phyloP scores from a whole-genome alignment of 208 protist genomes.

The Trichomonas gallinae region DNA sequence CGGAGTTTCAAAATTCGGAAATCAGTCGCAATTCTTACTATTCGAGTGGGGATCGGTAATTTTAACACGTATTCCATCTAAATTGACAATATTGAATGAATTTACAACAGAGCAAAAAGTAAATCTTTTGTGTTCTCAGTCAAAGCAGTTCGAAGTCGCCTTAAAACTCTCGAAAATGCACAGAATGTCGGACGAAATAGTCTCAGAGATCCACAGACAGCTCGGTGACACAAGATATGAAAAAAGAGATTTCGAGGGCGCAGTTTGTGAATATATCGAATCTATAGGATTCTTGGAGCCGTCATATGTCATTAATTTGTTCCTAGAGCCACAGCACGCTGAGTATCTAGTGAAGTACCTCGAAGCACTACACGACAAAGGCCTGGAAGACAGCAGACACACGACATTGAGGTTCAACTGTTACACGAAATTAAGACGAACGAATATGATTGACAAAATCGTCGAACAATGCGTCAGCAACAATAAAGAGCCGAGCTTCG shows the following conservation, averaged over 20 bases:
- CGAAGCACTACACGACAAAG: background rate
- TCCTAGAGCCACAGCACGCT: background rate
- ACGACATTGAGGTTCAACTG: slow-evolving; percentile 21
- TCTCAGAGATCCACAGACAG: background rate
- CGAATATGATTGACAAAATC: background rate
- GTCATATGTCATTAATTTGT: background rate
- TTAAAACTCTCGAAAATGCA: background rate
- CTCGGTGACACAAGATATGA: background rate
- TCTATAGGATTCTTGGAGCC: background rate
- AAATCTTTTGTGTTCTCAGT: background rate
- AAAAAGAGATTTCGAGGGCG: background rate
- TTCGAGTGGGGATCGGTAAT: background rate
- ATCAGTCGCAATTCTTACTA: background rate
- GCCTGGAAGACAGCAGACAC: background rate
- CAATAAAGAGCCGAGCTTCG: background rate
- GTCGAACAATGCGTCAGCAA: background rate
- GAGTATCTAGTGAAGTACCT: background rate
- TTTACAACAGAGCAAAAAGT: background rate
- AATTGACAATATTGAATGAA: background rate
- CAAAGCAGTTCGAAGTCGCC: background rate
- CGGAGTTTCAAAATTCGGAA: background rate
- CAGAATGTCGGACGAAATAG: background rate
- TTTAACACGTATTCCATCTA: background rate
- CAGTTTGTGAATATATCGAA: background rate
- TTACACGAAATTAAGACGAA: background rate